phyloP scores from a whole-genome alignment of 164 flowering plant species.

The Dillenia turbinata region DNA sequence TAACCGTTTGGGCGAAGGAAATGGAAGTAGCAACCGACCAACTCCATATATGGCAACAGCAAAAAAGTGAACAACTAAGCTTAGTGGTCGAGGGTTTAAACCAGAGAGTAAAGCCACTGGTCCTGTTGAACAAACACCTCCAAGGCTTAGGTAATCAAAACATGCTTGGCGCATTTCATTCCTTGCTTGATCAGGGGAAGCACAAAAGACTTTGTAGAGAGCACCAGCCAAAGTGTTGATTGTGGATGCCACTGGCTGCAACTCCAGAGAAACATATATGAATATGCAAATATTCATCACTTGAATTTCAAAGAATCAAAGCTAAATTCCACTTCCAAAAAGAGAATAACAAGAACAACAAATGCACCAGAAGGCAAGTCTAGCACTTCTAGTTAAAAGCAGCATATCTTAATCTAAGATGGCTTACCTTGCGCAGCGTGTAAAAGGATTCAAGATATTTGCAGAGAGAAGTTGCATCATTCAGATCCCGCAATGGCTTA shows the following conservation, averaged over 20 bases:
- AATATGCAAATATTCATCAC: too few species aligned
- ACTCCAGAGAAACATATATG: background rate
- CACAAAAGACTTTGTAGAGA: conserved; percentile 63
- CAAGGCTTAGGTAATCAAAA: conserved; percentile 52
- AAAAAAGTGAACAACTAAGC: conserved; percentile 54
- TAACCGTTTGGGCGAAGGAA: conserved; percentile 75
- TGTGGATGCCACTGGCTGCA: conserved; percentile 84
- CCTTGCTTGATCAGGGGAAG: conserved; percentile 46
- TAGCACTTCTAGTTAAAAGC: too few species aligned
- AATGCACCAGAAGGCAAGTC: too few species aligned
- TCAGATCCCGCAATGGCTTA: conserved; percentile 56
- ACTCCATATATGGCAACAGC: conserved; percentile 89
- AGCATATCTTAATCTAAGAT: too few species aligned
- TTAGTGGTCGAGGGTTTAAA: conserved; percentile 52
- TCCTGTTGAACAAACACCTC: conserved; percentile 44
- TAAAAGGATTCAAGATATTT: conserved; percentile 76
- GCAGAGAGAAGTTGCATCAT: conserved; percentile 73
- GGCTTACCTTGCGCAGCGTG: conserved; percentile 65
- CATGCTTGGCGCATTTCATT: conserved; percentile 56
- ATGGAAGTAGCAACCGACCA: conserved; percentile 75
- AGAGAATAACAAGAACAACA: too few species aligned
- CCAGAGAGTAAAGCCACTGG: conserved; percentile 60
- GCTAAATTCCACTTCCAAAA: too few species aligned
- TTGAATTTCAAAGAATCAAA: too few species aligned
- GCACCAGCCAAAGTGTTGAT: conserved; percentile 84